phyloP scores from a whole-genome alignment of 257 asterid species.

The Gentiana macrophylla region DNA sequence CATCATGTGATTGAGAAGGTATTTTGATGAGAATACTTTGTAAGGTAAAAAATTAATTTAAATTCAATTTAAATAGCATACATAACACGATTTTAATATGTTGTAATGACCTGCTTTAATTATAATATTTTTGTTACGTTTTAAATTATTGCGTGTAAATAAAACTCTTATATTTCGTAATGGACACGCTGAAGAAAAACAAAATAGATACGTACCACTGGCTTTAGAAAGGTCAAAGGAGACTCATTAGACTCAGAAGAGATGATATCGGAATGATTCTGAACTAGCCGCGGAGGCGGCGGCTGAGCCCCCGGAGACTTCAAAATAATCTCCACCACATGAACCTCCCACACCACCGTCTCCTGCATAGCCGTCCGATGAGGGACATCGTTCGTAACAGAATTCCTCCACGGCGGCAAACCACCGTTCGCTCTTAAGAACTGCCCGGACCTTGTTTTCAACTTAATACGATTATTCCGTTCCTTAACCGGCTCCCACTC shows the following conservation, averaged over 20 bases:
- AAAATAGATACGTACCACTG: conserved; percentile 33
- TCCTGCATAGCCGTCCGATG: conserved; percentile 73
- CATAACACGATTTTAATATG: too few species aligned
- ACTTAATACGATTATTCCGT: conserved; percentile 44
- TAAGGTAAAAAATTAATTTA: too few species aligned
- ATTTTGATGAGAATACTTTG: too few species aligned
- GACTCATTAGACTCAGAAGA: conserved; percentile 45
- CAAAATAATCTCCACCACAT: conserved; percentile 49
- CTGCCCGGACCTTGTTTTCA: conserved; percentile 85
- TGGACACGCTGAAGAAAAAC: too few species aligned
- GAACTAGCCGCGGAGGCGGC: conserved; percentile 11
- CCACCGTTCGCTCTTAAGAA: conserved; percentile 84
- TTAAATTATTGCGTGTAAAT: conserved; percentile 8
- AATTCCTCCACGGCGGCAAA: conserved; percentile 88
- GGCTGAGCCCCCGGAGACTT: conserved; percentile 27
- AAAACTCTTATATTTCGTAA: conserved; percentile 32
- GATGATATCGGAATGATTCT: conserved; percentile 36
- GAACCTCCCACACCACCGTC: conserved; percentile 79
- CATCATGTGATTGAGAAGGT: too few species aligned
- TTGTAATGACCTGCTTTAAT: not conserved
- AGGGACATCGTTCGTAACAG: conserved; percentile 85
- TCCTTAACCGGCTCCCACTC: conserved; percentile 93
- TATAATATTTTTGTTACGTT: too few species aligned
- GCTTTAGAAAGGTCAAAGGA: conserved; percentile 54
- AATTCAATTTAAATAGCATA: too few species aligned